Base-by-base conservation (phyloP, 1,284 basidiomycete species). In the Microbotryum intermedium region DNA sequence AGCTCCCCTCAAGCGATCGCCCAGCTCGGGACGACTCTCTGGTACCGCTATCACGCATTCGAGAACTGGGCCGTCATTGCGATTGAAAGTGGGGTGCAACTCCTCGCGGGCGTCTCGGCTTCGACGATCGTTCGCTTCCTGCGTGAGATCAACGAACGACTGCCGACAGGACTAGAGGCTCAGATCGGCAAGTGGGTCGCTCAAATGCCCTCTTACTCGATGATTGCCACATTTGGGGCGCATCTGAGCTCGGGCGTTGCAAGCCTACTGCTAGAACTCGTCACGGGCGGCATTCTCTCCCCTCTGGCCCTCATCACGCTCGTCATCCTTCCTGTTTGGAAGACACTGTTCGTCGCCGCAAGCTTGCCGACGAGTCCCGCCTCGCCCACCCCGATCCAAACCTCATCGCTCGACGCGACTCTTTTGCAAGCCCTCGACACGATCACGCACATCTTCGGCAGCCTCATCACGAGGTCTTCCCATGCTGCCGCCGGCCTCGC, bases 41-140 rank as follows among this genome's bases (percentile, higher is more conserved):
- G 86, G 86, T 84, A 86, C 74, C 85, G 86, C 70, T 88, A 87
- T 69, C 81, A 84, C 44, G 81, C 80, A 4, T 82, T 84, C 0
- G 71, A 75, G 11, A 80, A 86, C 64, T 88, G 86, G 86, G 84
- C 81, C 2, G 84, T 81, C 80, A 84, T 83, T 65, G 84, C 85
- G 10, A 87, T 87, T 85, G 85, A 88, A 67, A 86, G 86, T 68
- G 82, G 83, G 2, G 77, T 89, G 6, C 63, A 56, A 9, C 52
- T 64, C 18, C 57, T 63, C 4, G 39, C 55, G 16, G 54, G 59
- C 5, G 43, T 63, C 6, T 25, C 50, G 6, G 21, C 39, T 11
- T 4, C 23, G 5, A 34, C 42, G 1, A 30, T 45, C 25, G n/a
- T 18, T 8, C 21, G 42, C 8, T 53, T 62, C 23, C 44, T 64